Conservation (phyloP, 345 rosid genomes). For the Citrus cavaleriei region DNA sequence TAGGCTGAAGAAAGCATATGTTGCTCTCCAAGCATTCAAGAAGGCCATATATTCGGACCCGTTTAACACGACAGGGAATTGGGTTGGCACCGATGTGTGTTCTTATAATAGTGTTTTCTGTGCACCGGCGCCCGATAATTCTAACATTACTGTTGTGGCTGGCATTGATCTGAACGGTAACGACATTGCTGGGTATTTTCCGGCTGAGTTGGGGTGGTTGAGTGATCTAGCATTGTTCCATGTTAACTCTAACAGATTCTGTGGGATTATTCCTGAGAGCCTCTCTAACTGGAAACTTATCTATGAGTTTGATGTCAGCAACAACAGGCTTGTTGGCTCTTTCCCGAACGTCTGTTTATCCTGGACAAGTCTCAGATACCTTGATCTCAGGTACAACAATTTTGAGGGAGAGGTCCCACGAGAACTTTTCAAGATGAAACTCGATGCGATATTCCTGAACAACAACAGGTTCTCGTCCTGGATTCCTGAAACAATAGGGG, state of each 20-base stretch:
- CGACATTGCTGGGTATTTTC: constrained; percentile 80
- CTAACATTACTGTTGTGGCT: constrained; percentile 45
- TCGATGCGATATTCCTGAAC: constrained; percentile 77
- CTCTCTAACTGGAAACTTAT: constrained; percentile 44
- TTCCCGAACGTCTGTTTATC: constrained; percentile 53
- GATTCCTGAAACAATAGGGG: constrained; percentile 66
- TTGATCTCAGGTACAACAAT: constrained; percentile 72
- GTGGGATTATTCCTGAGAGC: constrained; percentile 72
- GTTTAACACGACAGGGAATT: constrained; percentile 54
- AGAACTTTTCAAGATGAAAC: constrained; percentile 40
- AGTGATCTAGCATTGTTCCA: constrained; percentile 63
- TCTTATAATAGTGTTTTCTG: constrained; percentile 67
- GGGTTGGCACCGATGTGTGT: constrained; percentile 74
- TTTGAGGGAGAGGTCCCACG: constrained; percentile 73
- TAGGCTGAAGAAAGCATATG: constrained; percentile 60
- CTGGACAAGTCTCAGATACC: constrained; percentile 51
- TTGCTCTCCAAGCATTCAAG: constrained; percentile 78
- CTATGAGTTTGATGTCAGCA: constrained; percentile 82
- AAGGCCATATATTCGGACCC: constrained; percentile 78
- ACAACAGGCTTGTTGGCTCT: constrained; percentile 71
- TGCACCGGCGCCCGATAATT: constrained; percentile 55
- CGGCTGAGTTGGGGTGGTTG: constrained; percentile 60
- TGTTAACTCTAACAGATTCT: constrained; percentile 69
- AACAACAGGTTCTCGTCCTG: constrained; percentile 62
- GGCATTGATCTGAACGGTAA: constrained; percentile 73